phyloP scores from a whole-genome alignment of 1,139 yeast species.

The Hansenula anomala region DNA sequence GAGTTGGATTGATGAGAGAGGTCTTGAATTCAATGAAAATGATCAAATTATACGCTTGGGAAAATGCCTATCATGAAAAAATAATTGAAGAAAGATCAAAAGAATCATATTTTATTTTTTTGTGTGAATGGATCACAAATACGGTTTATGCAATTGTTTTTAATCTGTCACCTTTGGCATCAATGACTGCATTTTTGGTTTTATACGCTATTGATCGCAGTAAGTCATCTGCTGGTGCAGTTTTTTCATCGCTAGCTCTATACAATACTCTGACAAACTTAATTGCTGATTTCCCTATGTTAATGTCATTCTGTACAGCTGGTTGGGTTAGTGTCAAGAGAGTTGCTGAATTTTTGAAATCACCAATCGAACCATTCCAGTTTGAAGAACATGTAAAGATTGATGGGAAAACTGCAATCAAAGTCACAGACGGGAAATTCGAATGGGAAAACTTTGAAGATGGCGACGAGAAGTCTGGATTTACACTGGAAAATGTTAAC shows the following conservation, averaged over 20 bases:
- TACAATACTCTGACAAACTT: constrained; percentile 70
- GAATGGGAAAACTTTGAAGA: constrained; percentile 55
- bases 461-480: constrained; percentile 20
- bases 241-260: constrained; percentile 72
- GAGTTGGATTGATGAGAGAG: constrained; percentile 49
- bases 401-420: constrained; percentile 32
- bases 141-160: constrained; percentile 51
- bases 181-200: constrained; percentile 67
- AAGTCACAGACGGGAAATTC: constrained; percentile 47
- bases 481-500: constrained; percentile 17
- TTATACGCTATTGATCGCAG: constrained; percentile 45
- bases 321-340: constrained; percentile 56
- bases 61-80: constrained; percentile 45
- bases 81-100: constrained; percentile 36
- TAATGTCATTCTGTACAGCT: constrained; percentile 49
- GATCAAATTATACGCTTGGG: constrained; percentile 58
- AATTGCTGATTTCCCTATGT: constrained; percentile 57
- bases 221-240: constrained; percentile 54
- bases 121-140: constrained; percentile 48
- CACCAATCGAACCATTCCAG: constrained; percentile 26
- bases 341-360: constrained; percentile 45
- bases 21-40: constrained; percentile 45
- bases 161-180: constrained; percentile 57
- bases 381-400: constrained; percentile 20
- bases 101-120: constrained; percentile 41